phyloP scores from a whole-genome alignment of 139 green algal species.

The Chlorella sp. region DNA sequence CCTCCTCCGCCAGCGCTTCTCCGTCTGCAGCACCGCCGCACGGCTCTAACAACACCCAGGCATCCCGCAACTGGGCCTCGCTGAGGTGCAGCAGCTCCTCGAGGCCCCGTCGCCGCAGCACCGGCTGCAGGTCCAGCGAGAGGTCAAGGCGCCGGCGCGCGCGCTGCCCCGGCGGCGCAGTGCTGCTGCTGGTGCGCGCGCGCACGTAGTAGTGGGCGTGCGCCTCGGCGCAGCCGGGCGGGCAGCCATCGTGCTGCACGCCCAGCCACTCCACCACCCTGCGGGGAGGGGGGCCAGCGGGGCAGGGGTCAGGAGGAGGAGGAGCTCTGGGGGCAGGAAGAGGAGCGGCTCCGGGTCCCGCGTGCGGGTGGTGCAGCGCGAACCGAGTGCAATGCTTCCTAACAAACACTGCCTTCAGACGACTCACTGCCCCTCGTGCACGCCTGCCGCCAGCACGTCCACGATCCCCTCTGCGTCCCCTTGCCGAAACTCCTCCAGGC shows the following conservation, averaged over 20 bases:
- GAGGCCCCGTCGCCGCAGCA: neutral
- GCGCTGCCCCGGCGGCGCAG: neutral
- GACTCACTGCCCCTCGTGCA: constrained; percentile 38
- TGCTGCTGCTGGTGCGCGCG: constrained; percentile 1
- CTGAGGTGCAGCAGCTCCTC: constrained; percentile 12
- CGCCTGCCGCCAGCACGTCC: constrained; percentile 27
- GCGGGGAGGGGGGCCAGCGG: neutral
- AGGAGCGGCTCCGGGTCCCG: neutral
- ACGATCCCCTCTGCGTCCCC: constrained; percentile 8
- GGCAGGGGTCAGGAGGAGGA: neutral
- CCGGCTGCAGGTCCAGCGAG: constrained; percentile 41
- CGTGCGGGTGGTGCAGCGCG: neutral
- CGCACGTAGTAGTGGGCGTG: constrained; percentile 17
- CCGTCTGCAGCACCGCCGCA: neutral
- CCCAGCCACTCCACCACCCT: constrained; percentile 25
- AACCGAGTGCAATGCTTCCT: neutral
- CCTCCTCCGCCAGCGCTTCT: neutral
- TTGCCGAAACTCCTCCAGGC: constrained; percentile 49
- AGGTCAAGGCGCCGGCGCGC: constrained; percentile 35
- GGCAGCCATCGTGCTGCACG: constrained; percentile 20
- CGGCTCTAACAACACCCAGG: constrained; percentile 39
- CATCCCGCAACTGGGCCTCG: constrained; percentile 26
- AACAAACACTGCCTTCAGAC: neutral
- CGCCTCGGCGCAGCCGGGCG: neutral
- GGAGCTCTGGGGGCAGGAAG: too few species aligned